Evolutionary conservation across 176 grass and related monocot species (phyloP).

Genomic region (Poa annua): DNA sequence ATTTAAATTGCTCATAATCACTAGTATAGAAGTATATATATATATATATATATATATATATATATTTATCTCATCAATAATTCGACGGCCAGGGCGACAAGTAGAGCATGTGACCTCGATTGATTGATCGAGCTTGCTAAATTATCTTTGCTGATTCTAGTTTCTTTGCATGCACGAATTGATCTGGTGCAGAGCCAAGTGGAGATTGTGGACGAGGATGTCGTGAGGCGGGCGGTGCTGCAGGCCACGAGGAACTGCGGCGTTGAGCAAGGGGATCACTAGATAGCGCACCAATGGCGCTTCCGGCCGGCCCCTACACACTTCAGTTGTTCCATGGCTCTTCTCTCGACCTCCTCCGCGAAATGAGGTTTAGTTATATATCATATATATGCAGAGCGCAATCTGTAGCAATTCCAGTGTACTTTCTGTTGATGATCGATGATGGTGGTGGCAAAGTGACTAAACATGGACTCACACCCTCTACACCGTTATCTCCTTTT

Average conservation of each 20-base stretch:
- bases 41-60: no score
- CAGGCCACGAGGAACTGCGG: conserved; percentile 64
- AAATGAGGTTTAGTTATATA: background rate
- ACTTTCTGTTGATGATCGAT: conserved; percentile 4
- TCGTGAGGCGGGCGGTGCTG: conserved; percentile 79
- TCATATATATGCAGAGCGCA: background rate
- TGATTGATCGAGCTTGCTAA: background rate
- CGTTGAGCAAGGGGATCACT: conserved; percentile 13
- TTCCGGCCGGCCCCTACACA: background rate
- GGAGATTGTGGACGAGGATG: conserved; percentile 54
- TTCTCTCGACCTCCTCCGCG: background rate
- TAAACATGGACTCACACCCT: no score
- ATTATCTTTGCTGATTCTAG: conserved; percentile 1
- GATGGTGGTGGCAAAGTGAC: no score
- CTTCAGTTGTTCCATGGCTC: background rate
- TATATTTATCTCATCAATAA: background rate
- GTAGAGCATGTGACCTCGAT: background rate
- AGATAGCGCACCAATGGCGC: background rate
- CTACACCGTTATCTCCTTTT: no score
- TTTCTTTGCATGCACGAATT: background rate
- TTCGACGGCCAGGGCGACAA: background rate
- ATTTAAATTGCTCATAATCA: no score
- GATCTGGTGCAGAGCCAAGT: conserved; percentile 48
- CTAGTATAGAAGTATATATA: no score
- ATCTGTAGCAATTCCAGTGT: background rate